These are phyloP conservation scores for Lycium barbarum DNA, from an alignment of 257 asterid genomes.

Conservation along the genomic window DNA sequence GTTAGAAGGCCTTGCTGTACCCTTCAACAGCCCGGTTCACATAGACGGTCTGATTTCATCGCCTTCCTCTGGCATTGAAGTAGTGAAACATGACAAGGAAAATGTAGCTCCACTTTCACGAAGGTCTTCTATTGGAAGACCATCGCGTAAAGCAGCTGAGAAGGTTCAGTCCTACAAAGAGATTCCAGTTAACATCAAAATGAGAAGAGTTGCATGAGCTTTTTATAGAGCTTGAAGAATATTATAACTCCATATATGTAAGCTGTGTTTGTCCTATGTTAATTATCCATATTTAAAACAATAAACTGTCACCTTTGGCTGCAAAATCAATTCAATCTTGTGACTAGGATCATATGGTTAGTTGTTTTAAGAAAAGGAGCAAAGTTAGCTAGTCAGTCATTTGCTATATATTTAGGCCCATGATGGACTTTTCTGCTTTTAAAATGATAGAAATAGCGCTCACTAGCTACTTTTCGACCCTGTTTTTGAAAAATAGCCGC, in stretches of 20 bases:
- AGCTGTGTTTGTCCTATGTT: not conserved
- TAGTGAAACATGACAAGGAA: conserved; percentile 32
- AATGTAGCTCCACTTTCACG: conserved; percentile 43
- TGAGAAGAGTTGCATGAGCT: conserved; percentile 63
- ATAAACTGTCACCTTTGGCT: not conserved
- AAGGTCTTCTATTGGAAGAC: conserved; percentile 66
- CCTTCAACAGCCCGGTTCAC: conserved; percentile 37
- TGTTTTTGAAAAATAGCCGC: too few relatives aligned
- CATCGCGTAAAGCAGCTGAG: conserved; percentile 68
- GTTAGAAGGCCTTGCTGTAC: conserved; percentile 46
- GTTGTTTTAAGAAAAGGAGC: not conserved
- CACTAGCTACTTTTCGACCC: too few relatives aligned
- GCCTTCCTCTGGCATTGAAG: conserved; percentile 21
- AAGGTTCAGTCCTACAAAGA: conserved; percentile 86
- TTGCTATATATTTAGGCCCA: not conserved
- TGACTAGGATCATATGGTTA: not conserved
- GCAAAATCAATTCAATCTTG: not conserved
- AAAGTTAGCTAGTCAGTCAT: not conserved
- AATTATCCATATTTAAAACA: not conserved
- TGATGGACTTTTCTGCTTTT: not conserved
- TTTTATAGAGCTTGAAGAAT: not conserved
- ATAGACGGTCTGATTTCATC: conserved; percentile 33
- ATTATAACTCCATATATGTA: not conserved
- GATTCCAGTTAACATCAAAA: conserved; percentile 69
- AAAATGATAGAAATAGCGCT: too few relatives aligned